Evolutionary conservation across 257 asterid species (phyloP).

Genomic region (Schizonepeta tenuifolia): DNA sequence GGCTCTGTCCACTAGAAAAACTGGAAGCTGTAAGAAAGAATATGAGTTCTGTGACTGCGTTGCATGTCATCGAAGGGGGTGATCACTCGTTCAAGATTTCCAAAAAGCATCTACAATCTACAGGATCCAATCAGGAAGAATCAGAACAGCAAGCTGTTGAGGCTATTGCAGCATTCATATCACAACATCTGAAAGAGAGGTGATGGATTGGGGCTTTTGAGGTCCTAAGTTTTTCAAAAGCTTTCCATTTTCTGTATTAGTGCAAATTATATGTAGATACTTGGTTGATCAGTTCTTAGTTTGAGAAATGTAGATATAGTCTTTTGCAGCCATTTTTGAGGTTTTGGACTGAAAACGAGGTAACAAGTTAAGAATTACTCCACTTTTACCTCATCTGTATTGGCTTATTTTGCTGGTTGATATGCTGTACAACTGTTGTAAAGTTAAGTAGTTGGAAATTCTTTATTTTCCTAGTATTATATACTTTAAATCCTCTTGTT

Average conservation of each 20-base stretch:
- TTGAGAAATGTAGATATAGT: conserved; percentile 9
- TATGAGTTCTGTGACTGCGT: conserved; percentile 49
- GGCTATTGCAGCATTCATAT: conserved; percentile 59
- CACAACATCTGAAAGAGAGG: conserved; percentile 31
- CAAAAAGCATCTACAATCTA: conserved; percentile 59
- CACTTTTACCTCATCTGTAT: background rate
- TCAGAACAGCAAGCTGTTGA: conserved; percentile 61
- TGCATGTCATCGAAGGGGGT: conserved; percentile 85
- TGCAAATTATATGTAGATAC: conserved; percentile 13
- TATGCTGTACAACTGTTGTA: background rate
- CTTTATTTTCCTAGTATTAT: background rate
- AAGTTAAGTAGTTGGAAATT: background rate
- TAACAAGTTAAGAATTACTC: background rate
- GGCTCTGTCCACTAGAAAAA: conserved; percentile 69
- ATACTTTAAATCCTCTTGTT: too few relatives aligned
- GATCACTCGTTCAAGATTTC: conserved; percentile 87
- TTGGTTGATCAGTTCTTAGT: background rate
- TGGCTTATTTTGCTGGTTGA: background rate
- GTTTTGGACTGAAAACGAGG: background rate
- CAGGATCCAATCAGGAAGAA: conserved; percentile 64
- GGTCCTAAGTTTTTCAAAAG: conserved; percentile 9
- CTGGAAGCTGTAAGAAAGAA: conserved; percentile 69
- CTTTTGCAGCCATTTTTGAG: background rate
- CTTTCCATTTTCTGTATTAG: background rate
- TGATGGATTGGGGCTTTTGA: background rate